phyloP scores from a whole-genome alignment of 2,329 filamentous ascomycete species.

The Fusarium begoniae region DNA sequence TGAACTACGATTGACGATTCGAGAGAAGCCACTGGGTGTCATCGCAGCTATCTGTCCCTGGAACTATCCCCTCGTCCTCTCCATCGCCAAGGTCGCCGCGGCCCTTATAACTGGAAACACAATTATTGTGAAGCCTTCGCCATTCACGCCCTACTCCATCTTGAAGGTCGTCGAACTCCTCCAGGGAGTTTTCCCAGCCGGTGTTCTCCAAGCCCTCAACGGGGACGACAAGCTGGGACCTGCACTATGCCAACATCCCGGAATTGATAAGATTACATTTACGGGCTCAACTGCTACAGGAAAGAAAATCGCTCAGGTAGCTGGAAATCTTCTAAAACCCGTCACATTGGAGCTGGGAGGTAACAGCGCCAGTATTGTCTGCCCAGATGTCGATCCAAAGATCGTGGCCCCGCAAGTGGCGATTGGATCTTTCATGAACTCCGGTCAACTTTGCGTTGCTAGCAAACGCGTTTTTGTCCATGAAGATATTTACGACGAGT shows the following conservation, averaged over 20 bases:
- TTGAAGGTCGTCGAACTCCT: slow-evolving; percentile 68
- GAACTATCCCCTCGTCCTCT: slow-evolving; percentile 64
- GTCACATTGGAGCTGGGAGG: slow-evolving; percentile 68
- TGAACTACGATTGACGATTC: not conserved
- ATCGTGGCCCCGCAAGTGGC: slow-evolving; percentile 43
- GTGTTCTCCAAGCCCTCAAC: slow-evolving; percentile 67
- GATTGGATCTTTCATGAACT: slow-evolving; percentile 64
- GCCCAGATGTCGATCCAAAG: slow-evolving; percentile 62
- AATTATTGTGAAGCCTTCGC: slow-evolving; percentile 65
- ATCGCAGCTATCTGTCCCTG: slow-evolving; percentile 60
- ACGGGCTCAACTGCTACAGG: slow-evolving; percentile 69
- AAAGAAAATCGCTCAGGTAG: slow-evolving; percentile 66
- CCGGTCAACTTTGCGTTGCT: slow-evolving; percentile 49
- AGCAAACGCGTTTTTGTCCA: slow-evolving; percentile 68
- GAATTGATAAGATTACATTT: slow-evolving; percentile 69
- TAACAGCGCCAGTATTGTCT: slow-evolving; percentile 67
- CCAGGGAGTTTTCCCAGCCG: slow-evolving; percentile 64
- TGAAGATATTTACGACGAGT: slow-evolving; percentile 64
- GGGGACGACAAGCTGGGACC: slow-evolving; percentile 69
- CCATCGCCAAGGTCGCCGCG: slow-evolving; percentile 62
- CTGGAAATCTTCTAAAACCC: slow-evolving; percentile 65
- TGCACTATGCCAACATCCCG: slow-evolving; percentile 64
- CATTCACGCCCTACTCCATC: slow-evolving; percentile 64
- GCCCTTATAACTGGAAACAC: slow-evolving; percentile 64
- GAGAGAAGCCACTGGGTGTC: slow-evolving; percentile 51